A percentile compares a stretch with the other conserved stretches of the same genome.
Conservation (phyloP, 164 flowering plant species). For the Aristolochia californica region DNA sequence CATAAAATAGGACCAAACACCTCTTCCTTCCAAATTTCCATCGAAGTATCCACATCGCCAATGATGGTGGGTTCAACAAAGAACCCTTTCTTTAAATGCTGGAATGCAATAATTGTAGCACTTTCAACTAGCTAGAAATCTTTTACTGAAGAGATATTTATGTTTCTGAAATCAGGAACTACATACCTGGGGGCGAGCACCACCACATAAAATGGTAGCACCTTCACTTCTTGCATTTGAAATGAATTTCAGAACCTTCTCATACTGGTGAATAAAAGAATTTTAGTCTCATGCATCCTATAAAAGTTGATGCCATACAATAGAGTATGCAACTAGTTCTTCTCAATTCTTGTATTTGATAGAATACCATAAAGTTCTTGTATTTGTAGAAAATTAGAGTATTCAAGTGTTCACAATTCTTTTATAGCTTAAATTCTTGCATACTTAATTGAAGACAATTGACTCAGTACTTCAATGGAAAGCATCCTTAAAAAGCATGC, state of each 20-base stretch:
- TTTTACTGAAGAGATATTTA: neutral
- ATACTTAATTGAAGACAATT: no score
- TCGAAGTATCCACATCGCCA: conserved; percentile 65
- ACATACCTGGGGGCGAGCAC: conserved; percentile 69
- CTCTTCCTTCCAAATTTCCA: conserved; percentile 99
- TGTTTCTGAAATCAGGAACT: neutral
- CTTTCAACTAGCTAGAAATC: neutral
- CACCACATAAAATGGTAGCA: conserved; percentile 81
- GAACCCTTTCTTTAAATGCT: conserved; percentile 86
- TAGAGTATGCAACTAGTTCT: no score
- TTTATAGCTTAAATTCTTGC: no score
- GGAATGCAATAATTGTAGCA: conserved; percentile 14
- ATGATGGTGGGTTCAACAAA: conserved; percentile 79
- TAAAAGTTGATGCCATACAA: neutral
- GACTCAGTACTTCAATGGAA: no score
- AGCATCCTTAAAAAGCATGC: no score
- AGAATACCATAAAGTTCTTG: neutral
- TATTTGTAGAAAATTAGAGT: no score
- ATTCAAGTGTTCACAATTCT: no score
- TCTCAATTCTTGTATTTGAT: neutral
- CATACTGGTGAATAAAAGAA: conserved; percentile 46
- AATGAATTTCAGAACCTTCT: conserved; percentile 66
- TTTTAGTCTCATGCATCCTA: conserved; percentile 3
- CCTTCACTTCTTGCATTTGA: conserved; percentile 93
- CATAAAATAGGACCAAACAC: conserved; percentile 96